Conservation (phyloP, 1,284 basidiomycete species). For the Boletus semigastroideus region DNA sequence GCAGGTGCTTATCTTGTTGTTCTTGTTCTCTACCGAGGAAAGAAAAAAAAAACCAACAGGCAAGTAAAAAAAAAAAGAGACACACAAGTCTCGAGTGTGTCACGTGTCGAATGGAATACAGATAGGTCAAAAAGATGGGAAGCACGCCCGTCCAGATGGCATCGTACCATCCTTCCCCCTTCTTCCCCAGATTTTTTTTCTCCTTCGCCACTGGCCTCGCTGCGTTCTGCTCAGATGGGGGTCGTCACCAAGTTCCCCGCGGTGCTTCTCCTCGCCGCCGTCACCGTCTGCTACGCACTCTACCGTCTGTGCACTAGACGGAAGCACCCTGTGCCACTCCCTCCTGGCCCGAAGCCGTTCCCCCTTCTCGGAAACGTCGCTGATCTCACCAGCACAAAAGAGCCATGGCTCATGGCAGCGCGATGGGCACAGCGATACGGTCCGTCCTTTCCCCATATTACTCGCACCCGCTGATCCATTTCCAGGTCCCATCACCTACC, state of each 20-base stretch:
- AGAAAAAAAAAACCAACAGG: no score
- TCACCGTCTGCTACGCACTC: conserved; percentile 22
- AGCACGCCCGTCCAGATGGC: no score
- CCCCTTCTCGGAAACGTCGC: conserved; percentile 62
- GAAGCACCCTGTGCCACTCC: conserved; percentile 33
- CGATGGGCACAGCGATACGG: conserved; percentile 53
- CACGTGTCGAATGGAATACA: no score
- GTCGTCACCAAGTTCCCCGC: conserved; percentile 10
- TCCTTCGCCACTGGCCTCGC: neutral
- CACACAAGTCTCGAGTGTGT: no score
- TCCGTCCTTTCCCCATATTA: conserved; percentile 25
- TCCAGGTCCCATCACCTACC: conserved; percentile 61
- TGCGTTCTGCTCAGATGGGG: conserved; percentile 16
- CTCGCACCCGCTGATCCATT: neutral
- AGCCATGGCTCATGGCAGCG: conserved; percentile 53
- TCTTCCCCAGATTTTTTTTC: conserved; percentile 8
- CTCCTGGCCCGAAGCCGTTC: conserved; percentile 68
- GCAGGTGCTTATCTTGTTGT: no score
- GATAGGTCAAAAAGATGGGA: no score
- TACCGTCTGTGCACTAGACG: conserved; percentile 14
- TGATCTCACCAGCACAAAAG: conserved; percentile 53
- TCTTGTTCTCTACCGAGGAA: no score
- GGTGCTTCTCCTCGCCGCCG: conserved; percentile 20
- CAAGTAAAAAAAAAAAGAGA: no score
- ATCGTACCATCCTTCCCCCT: conserved; percentile 23